phyloP scores from a whole-genome alignment of 2,329 filamentous ascomycete species.

The Colletotrichum spaethianum region DNA sequence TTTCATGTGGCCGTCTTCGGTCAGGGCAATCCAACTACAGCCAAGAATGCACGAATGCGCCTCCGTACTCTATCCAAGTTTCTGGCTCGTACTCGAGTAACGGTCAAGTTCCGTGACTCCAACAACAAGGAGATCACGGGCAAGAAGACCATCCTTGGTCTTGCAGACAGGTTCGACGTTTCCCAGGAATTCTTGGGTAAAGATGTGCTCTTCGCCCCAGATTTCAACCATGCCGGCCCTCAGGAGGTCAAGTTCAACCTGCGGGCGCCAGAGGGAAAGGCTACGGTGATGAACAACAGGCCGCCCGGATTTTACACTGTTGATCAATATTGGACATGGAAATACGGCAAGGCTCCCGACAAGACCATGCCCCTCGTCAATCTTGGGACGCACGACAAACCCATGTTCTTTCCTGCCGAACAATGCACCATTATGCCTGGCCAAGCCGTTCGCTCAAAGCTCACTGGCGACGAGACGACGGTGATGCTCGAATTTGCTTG shows the following conservation, averaged over 20 bases:
- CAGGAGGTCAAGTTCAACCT: conserved; percentile 52
- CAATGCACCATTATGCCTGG: conserved; percentile 74
- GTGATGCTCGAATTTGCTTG: conserved; percentile 82
- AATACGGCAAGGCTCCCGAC: conserved; percentile 37
- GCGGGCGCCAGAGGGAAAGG: conserved; percentile 40
- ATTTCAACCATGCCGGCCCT: conserved; percentile 44
- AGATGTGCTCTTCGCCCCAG: conserved; percentile 8
- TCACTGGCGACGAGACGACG: conserved; percentile 73
- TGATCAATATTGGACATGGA: conserved; percentile 59
- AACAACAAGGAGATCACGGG: conserved; percentile 34
- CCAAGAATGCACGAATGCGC: neutral
- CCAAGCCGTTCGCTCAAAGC: conserved; percentile 73
- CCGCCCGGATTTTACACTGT: conserved; percentile 52
- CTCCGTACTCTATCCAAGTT: conserved; percentile 53
- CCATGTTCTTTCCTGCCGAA: conserved; percentile 78
- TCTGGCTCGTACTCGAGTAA: conserved; percentile 56
- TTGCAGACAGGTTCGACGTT: conserved; percentile 41
- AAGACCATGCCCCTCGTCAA: conserved; percentile 73
- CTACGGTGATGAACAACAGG: conserved; percentile 40
- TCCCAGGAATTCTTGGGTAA: neutral
- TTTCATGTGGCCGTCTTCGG: conserved; percentile 33
- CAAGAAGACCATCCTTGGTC: conserved; percentile 48
- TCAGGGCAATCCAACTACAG: neutral
- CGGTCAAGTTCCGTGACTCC: conserved; percentile 49
- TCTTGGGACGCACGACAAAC: conserved; percentile 69